phyloP scores from a whole-genome alignment of 1,139 yeast species.

The Pneumocystis sp. region DNA sequence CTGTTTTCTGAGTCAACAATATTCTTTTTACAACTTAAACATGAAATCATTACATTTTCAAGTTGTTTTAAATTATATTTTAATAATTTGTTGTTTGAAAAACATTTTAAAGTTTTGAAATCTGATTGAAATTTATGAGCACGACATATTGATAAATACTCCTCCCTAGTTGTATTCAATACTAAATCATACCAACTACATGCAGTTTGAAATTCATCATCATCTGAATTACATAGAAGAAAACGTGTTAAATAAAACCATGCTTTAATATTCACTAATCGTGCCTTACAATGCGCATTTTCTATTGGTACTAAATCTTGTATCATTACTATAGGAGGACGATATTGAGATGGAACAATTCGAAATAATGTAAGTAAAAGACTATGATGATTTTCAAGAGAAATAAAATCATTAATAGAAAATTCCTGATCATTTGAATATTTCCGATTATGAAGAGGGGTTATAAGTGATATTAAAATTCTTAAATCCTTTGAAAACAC shows the following conservation, averaged over 20 bases:
- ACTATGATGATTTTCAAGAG: conserved; percentile 16
- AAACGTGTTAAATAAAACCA: conserved; percentile 15
- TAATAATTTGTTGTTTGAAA: neutral
- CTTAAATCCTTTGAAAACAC: conserved; percentile 4
- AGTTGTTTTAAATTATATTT: conserved; percentile 1
- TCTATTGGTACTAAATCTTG: conserved; percentile 16
- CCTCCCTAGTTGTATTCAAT: neutral
- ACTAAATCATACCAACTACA: neutral
- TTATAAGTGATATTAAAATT: conserved; percentile 15
- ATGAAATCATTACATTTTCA: neutral
- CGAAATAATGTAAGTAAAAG: conserved; percentile 16
- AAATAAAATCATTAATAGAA: conserved; percentile 14
- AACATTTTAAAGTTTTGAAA: neutral
- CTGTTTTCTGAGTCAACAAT: neutral
- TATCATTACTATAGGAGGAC: conserved; percentile 16
- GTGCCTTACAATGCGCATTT: conserved; percentile 16
- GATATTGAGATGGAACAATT: conserved; percentile 14
- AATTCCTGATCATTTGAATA: conserved; percentile 15
- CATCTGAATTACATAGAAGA: neutral
- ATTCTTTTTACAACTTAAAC: neutral
- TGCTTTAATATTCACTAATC: conserved; percentile 17
- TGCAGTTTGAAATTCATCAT: neutral
- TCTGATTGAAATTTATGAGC: neutral
- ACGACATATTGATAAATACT: neutral
- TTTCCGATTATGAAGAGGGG: conserved; percentile 16